Evolutionary conservation across 2,329 filamentous ascomycete genomes (phyloP).

Genomic region (Tolypocladium sp.): DNA sequence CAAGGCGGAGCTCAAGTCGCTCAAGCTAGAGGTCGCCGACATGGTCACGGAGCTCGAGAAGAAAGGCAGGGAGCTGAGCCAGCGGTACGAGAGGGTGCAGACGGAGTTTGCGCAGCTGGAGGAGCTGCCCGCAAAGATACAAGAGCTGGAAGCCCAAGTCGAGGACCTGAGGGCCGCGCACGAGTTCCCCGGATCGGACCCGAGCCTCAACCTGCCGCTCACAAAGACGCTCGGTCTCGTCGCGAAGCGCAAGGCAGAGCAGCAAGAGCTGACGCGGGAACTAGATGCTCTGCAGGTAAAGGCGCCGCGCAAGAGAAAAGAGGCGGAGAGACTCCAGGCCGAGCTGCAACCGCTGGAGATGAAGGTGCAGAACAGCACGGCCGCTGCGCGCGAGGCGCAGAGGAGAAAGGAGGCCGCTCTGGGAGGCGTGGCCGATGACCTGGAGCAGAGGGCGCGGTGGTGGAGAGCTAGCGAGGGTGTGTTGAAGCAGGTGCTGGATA

Average conservation of each 20-base stretch:
- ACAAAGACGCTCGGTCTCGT: conserved; percentile 46
- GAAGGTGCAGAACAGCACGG: conserved; percentile 54
- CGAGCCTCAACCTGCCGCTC: conserved; percentile 45
- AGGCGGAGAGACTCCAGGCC: conserved; percentile 55
- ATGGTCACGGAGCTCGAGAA: conserved; percentile 65
- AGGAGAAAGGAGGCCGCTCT: conserved; percentile 57
- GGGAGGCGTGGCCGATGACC: conserved; percentile 59
- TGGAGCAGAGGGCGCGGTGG: conserved; percentile 71
- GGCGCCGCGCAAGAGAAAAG: conserved; percentile 55
- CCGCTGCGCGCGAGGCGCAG: conserved; percentile 62
- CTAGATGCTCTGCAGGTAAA: conserved; percentile 54
- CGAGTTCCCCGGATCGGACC: conserved; percentile 22
- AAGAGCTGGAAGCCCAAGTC: conserved; percentile 38
- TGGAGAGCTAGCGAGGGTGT: conserved; percentile 58
- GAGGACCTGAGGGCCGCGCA: conserved; percentile 32
- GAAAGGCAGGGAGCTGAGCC: conserved; percentile 49
- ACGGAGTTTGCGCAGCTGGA: conserved; percentile 38
- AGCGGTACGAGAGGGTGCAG: conserved; percentile 40
- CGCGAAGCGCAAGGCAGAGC: conserved; percentile 38
- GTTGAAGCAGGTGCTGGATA: conserved; percentile 54
- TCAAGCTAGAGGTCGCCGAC: conserved; percentile 69
- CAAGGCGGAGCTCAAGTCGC: conserved; percentile 68
- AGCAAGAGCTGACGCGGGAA: conserved; percentile 51
- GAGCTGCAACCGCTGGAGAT: conserved; percentile 62
- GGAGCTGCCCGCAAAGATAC: conserved; percentile 41